Evolutionary conservation across 495 filamentous ascomycete genomes (phyloP).

Genomic region (Xylaria telfairii): DNA sequence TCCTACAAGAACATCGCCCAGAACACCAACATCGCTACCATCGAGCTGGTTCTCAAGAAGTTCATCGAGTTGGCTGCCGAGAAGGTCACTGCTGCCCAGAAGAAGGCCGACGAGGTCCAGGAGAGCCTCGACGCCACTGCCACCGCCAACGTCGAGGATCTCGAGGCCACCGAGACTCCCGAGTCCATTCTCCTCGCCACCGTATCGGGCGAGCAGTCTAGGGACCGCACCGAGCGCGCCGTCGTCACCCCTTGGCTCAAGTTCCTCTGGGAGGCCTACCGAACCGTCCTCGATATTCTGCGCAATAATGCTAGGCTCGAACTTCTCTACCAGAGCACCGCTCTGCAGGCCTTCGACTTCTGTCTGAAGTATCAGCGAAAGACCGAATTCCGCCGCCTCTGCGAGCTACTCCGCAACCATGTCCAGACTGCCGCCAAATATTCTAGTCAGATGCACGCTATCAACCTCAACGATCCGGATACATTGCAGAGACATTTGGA

Average conservation of each 20-base stretch:
- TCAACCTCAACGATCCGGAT: constrained; percentile 97
- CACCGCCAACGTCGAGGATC: constrained; percentile 78
- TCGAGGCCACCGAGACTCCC: constrained; percentile 96
- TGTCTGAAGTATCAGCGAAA: constrained; percentile 97
- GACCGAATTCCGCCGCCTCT: constrained; percentile 98
- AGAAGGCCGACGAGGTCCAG: constrained; percentile 93
- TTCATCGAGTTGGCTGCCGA: constrained; percentile 97
- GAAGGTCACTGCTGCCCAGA: constrained; percentile 95
- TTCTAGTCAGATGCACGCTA: constrained; percentile 97
- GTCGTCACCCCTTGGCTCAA: constrained; percentile 99
- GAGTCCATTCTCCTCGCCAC: constrained; percentile 98
- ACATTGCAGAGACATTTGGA: constrained; percentile 96
- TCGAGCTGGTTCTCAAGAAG: constrained; percentile 94
- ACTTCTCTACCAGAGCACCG: constrained; percentile 97
- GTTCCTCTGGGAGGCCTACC: constrained; percentile 99
- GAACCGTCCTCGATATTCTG: constrained; percentile 95
- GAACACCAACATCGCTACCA: constrained; percentile 97
- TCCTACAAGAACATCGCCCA: constrained; percentile 99
- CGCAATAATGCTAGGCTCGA: constrained; percentile 98
- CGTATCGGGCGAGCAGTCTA: constrained; percentile 96
- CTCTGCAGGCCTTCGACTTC: constrained; percentile 97
- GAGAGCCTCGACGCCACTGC: constrained; percentile 78
- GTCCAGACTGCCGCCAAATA: constrained; percentile 99
- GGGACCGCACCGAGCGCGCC: constrained; percentile 94
- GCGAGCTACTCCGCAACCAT: constrained; percentile 97